Percentiles rank a stretch among this genome's conserved stretches.
phyloP scores from a whole-genome alignment of 2,329 filamentous ascomycete genomes.

The Hymenoscyphus fraxineus region DNA sequence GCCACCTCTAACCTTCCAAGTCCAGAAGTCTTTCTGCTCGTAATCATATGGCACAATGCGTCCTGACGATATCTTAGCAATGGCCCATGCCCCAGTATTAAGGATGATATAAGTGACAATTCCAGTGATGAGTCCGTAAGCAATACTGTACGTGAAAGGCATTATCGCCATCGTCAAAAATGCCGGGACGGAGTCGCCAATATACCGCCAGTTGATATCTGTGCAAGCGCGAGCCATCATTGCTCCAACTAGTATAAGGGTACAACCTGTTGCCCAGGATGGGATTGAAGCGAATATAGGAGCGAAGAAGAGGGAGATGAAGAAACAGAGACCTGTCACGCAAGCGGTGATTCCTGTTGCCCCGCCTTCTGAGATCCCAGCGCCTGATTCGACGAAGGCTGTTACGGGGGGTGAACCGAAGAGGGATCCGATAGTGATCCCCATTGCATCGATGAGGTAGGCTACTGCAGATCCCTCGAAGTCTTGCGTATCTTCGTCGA shows the following conservation, averaged over 20 bases:
- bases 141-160: conserved; percentile 88
- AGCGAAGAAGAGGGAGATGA: conserved; percentile 83
- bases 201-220: conserved; percentile 86
- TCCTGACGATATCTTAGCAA: conserved; percentile 64
- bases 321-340: conserved; percentile 75
- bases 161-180: conserved; percentile 81
- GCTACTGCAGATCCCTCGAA: conserved; percentile 82
- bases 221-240: conserved; percentile 77
- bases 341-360: conserved; percentile 82
- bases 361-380: conserved; percentile 83
- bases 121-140: conserved; percentile 77
- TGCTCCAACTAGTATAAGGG: conserved; percentile 81
- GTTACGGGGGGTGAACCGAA: conserved; percentile 79
- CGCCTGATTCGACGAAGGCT: conserved; percentile 84
- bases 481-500: conserved; percentile 79
- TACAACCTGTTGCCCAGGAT: conserved; percentile 83
- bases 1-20: conserved; percentile 70
- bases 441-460: conserved; percentile 77
- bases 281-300: conserved; percentile 88
- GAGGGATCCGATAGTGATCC: conserved; percentile 75
- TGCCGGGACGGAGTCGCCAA: conserved; percentile 78
- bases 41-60: conserved; percentile 72
- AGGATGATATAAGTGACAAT: conserved; percentile 73
- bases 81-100: conserved; percentile 66
- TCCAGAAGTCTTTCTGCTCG: conserved; percentile 75